These are phyloP conservation scores for Chenopodium formosanum DNA, from an alignment of 148 eudicot species.

Conservation along the genomic window DNA sequence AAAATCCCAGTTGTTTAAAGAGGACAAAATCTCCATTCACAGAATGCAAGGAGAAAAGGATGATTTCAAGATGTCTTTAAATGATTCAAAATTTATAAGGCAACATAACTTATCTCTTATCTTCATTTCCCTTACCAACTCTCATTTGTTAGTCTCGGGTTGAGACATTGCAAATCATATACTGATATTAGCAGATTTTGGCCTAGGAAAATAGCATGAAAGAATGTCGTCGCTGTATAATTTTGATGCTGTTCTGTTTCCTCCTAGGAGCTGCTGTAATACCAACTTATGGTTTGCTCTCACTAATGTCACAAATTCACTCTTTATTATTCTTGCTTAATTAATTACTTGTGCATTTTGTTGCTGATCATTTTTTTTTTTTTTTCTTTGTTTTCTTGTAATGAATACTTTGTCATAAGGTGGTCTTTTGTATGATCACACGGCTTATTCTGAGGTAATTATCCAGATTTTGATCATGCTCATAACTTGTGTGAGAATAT, in stretches of 20 bases:
- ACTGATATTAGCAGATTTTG: not conserved
- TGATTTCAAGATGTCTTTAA: conserved; percentile 3
- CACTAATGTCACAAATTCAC: not conserved
- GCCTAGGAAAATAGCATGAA: conserved; percentile 22
- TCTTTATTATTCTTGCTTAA: not conserved
- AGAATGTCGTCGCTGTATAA: not conserved
- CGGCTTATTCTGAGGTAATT: conserved; percentile 27
- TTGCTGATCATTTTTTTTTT: not conserved
- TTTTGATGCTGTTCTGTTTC: conserved; percentile 2
- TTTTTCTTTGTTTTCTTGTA: too few relatives aligned
- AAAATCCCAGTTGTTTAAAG: not conserved
- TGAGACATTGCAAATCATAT: not conserved
- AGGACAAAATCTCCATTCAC: conserved; percentile 20
- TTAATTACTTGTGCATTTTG: too few relatives aligned
- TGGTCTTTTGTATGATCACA: conserved; percentile 14
- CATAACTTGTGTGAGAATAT: too few relatives aligned
- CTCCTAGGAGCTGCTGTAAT: not conserved
- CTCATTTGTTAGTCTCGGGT: conserved; percentile 1
- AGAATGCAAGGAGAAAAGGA: conserved; percentile 8
- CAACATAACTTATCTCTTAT: not conserved
- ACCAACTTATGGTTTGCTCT: conserved; percentile 9
- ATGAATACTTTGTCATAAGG: not conserved
- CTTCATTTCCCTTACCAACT: conserved; percentile 10
- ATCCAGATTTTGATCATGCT: not conserved
- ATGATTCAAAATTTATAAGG: not conserved